These are phyloP conservation scores for Cladosporium sp. DNA, from an alignment of 2,329 filamentous ascomycete genomes.

Conservation along the genomic window DNA sequence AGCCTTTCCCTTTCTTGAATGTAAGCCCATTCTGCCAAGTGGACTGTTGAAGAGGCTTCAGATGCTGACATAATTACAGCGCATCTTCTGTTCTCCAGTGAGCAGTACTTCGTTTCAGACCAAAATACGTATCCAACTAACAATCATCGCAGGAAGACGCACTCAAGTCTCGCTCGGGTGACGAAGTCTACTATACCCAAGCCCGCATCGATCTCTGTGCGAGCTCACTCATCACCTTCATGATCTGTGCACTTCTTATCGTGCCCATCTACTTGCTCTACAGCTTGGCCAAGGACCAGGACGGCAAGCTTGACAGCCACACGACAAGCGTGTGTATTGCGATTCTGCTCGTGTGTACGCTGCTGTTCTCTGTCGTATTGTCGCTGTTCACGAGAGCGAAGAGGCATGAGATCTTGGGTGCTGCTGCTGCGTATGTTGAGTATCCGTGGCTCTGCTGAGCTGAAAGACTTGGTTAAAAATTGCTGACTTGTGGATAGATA, in stretches of 20 bases:
- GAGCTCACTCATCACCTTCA: constrained; percentile 23
- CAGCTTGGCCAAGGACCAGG: constrained; percentile 19
- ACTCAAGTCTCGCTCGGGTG: constrained; percentile 4
- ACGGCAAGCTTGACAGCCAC: constrained; percentile 7
- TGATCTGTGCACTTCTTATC: constrained; percentile 25
- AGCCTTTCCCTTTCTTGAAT: constrained; percentile 2
- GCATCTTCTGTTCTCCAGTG: constrained; percentile 5
- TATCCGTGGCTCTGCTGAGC: background rate
- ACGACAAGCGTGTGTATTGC: constrained; percentile 23
- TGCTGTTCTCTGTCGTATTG: constrained; percentile 25
- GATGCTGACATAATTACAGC: background rate
- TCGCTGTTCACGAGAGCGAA: constrained; percentile 24
- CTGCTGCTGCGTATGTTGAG: constrained; percentile 24
- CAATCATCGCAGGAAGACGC: background rate
- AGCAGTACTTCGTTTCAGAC: background rate
- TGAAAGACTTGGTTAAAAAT: too few species aligned
- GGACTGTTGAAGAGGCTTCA: background rate
- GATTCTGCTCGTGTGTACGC: constrained; percentile 22
- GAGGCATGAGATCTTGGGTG: constrained; percentile 26
- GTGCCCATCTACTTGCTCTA: constrained; percentile 28
- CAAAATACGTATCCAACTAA: background rate
- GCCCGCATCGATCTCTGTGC: constrained; percentile 22
- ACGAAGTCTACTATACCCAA: constrained; percentile 22
- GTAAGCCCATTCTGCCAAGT: background rate
- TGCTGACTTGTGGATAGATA: background rate